phyloP scores from a whole-genome alignment of 2,329 filamentous ascomycete species.

The Rutstroemia sp. region DNA sequence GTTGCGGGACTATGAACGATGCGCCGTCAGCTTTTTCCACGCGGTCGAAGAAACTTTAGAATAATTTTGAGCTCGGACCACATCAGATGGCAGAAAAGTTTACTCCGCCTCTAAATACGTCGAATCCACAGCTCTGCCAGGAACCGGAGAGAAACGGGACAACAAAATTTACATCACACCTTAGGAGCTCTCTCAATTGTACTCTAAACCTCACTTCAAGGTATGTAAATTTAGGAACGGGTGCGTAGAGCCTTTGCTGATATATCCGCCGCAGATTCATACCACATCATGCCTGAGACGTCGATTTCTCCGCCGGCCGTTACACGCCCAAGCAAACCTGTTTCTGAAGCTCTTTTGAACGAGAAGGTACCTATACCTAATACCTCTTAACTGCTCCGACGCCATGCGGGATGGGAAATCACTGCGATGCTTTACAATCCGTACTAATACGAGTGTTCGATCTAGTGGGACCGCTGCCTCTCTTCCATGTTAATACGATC shows the following conservation, averaged over 20 bases:
- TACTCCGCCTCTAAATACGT: neutral
- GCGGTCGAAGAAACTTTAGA: neutral
- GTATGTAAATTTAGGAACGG: conserved; percentile 12
- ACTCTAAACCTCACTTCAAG: conserved; percentile 7
- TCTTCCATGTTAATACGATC: conserved; percentile 97
- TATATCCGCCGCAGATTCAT: neutral
- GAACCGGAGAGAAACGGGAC: conserved; percentile 10
- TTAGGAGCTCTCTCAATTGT: conserved; percentile 6
- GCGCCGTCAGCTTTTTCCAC: neutral
- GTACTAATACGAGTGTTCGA: conserved; percentile 7
- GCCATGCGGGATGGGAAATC: neutral
- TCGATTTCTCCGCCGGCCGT: conserved; percentile 40
- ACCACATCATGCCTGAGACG: conserved; percentile 25
- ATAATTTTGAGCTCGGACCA: neutral
- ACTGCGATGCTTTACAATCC: neutral
- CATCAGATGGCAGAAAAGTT: neutral
- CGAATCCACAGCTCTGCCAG: neutral
- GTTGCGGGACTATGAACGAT: neutral
- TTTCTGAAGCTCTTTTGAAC: conserved; percentile 96
- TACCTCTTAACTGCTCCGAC: conserved; percentile 20
- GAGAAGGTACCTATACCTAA: conserved; percentile 67
- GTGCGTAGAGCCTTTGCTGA: neutral
- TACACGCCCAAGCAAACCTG: conserved; percentile 65
- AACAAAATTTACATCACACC: conserved; percentile 9
- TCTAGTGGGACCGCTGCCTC: conserved; percentile 94